phyloP scores from a whole-genome alignment of 2,329 filamentous ascomycete genomes.

The Ascochyta koolunga region DNA sequence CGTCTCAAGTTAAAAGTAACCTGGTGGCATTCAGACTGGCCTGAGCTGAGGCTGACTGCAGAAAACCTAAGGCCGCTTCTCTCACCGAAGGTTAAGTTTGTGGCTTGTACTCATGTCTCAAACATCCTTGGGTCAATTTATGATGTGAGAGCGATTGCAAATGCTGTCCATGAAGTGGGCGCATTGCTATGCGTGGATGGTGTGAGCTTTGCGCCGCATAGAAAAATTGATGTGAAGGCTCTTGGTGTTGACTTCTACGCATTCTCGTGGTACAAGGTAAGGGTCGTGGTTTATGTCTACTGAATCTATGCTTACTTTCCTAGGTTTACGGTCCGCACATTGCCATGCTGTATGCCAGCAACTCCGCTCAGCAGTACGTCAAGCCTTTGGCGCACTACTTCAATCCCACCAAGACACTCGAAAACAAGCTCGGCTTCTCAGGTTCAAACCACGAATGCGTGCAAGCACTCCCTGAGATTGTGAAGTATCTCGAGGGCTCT shows the following conservation, averaged over 20 bases:
- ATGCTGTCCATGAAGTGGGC: slow-evolving; percentile 57
- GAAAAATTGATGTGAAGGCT: slow-evolving; percentile 69
- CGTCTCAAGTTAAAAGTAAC: slow-evolving; percentile 67
- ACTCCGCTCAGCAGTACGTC: slow-evolving; percentile 61
- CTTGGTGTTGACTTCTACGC: slow-evolving; percentile 76
- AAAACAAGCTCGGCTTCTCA: slow-evolving; percentile 71
- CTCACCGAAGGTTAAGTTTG: slow-evolving; percentile 68
- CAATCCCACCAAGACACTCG: slow-evolving; percentile 64
- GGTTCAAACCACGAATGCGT: slow-evolving; percentile 74
- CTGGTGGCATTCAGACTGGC: slow-evolving; percentile 66
- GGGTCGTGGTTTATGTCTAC: neutral
- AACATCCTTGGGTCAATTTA: slow-evolving; percentile 77
- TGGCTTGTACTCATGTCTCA: slow-evolving; percentile 74
- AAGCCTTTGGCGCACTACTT: slow-evolving; percentile 70
- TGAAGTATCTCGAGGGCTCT: slow-evolving; percentile 63
- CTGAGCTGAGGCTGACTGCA: slow-evolving; percentile 64
- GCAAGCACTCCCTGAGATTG: slow-evolving; percentile 65
- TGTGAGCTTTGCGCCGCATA: slow-evolving; percentile 77
- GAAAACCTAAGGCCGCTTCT: slow-evolving; percentile 65
- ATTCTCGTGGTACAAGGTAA: slow-evolving; percentile 80
- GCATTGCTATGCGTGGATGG: slow-evolving; percentile 75
- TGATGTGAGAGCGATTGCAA: slow-evolving; percentile 63
- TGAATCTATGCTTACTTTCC: neutral
- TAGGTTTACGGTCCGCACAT: slow-evolving; percentile 77
- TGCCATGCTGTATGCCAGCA: slow-evolving; percentile 70